Evolutionary conservation across 2,329 filamentous ascomycete genomes (phyloP), one percentile per base, ranked within the genome.

Genomic region (Phialophora expanda): DNA sequence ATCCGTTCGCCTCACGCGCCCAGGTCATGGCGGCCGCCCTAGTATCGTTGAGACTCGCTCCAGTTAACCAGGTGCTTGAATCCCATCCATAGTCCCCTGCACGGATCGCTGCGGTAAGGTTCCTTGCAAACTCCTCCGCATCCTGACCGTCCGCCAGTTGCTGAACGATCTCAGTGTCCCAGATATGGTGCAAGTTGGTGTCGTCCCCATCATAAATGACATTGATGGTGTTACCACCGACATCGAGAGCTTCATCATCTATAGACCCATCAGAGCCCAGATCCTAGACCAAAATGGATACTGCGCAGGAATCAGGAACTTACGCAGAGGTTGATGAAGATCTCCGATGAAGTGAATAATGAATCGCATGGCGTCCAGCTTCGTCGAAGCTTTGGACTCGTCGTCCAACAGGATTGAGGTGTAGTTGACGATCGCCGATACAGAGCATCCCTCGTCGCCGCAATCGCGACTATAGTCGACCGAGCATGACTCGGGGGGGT

Each of bases 141-240:
- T 83, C 78, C 4, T 76, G 75, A 12, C 61, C 61, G 32, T 56
- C 51, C 1, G 64, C 63, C 17, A 67, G 56, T 28, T 65, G 62
- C 38, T 64, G 63, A 85, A 85, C 75, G 77, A 86, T 65, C 85
- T 84, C 62, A 17, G 84, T 86, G 74, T 92, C 90, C 90, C 90
- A 92, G 22, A 91, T 85, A 65, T 89, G 83, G 74, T 92, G 90
- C 48, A 92, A 81, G 73, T 92, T 92, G 65, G 85, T 82, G 30
- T 80, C 76, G 41, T 77, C 75, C 2, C 82, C 83, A 28, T 86
- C 80, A 77, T 87, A 92, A n/a, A 78, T 81, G 1, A 92, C 89
- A n/a, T 82, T 76, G 72, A 92, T 90, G 14, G 83, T 83, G 71
- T 92, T 92, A 0, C 90, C 90, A 62, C 90, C 90, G 20, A 83